Base-by-base conservation (phyloP, 164 flowering plant genomes). In the Sedum album region DNA sequence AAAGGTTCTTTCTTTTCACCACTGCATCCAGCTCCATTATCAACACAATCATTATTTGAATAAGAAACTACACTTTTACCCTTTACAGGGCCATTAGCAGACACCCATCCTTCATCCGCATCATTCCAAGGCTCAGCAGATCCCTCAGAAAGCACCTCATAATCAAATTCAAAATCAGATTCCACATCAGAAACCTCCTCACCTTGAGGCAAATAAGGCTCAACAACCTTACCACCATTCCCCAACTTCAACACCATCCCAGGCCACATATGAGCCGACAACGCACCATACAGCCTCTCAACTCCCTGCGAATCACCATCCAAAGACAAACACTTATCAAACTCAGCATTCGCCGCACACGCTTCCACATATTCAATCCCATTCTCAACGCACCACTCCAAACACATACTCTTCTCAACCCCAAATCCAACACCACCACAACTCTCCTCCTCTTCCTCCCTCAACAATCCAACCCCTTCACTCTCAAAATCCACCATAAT, bases 181-280 rank as follows among this genome's bases (percentile, higher is more conserved):
- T 91, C 94, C 68, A 86, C 96, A 49, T 89, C 95, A 14, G 96
- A 88, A 31, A 76, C 77, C 41, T 78, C 97, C 91, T 51, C 57
- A 21, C 57, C 57, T 21, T 21, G 57, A 51, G 57, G 57, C 57
- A 51, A 23, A 51, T 21, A 51, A 25, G 57, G 57, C 28, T 21
- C 57, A 51, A 23, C 57, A 51, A 51, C 57, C 57, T 51, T 51
- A 51, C 26, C 38, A 35, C 38, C 57, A 66, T 87, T 78, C 10
- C 91, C 91, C 65, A 93, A 85, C 74, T 88, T 90, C 68, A 94
- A 81, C 69, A 84, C 67, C 99, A 94, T 90, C 72, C 99, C 96
- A 70, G 95, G 97, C 99, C 99, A 94, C 89, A 94, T 86, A 74
- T 94, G 84, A 68, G 99, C 93, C 78, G 96, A 87, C 66, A 94